Base-by-base conservation (phyloP, 371 early-diverging fungal species). In the Choanephora cucurbitarum region DNA sequence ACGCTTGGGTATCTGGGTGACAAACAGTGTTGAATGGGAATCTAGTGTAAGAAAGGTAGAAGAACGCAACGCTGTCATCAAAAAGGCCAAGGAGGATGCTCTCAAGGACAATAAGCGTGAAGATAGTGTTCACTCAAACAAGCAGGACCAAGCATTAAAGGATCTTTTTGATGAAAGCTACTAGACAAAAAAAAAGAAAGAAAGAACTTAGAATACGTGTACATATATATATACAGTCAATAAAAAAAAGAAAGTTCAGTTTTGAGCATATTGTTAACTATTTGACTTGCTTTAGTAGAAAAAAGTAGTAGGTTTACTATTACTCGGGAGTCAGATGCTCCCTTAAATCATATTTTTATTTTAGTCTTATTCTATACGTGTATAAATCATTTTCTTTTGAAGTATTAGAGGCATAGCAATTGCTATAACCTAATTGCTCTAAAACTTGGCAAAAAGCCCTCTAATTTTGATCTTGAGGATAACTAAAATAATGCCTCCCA, bases 1-100 rank as follows among this genome's bases (percentile, higher is more conserved):
- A 52, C 50, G 62, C 18, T 17, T 43, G 13, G 69, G 70, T 50
- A 63, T 74, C 14, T 77, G 78, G 78, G 72, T 73, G 0, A 58
- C 60, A 8, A 60, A 70, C 47, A 66, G 56, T 28, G 46, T 57
- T 14, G 74, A 70, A 18, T 70, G 74, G 70, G 58, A 68, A 34
- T 32, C 17, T 0, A 59, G 61, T 15, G 57, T 73, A 2, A 49
- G 58, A 48, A 18, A 50, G 32, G 48, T 64, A 1, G 62, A 67
- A 14, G 43, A 59, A 18, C 52, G 58, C 42, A 67, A 65, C 28
- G 43, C 42, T 13, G 37, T n/a, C 28, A 58, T 66, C 31, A 54
- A 60, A 22, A 58, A 55, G 33, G 66, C 57, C 8, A 63, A 60
- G 40, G 43, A 57, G n/a, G 59, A 58, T 13, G 72, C 66, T 3